Base-by-base conservation (phyloP, 441 rosid genomes). In the Adansonia rubrostipa region DNA sequence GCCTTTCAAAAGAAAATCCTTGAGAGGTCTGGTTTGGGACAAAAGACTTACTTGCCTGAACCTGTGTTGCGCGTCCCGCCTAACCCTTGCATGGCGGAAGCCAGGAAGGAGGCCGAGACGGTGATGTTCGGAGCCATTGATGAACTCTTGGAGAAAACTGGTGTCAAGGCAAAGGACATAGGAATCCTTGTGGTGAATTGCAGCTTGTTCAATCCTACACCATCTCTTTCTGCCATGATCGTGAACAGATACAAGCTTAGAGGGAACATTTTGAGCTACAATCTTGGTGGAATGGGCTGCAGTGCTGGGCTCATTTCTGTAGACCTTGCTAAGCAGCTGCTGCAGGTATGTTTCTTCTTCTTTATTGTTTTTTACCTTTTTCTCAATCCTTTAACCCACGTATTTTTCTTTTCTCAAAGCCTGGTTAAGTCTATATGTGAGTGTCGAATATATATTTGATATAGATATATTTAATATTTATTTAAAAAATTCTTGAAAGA, bases 201-300 rank as follows among this genome's bases (percentile, higher is more conserved):
- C 36, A 90, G 94, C 81, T 79, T 90, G 86, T 90, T 90, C 62
- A 89, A 89, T 81, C 94, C 92, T 0, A 90, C 92, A 8, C 94
- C 94, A n/a, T 90, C 94, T 0, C 70, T 90, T 4, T 87, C 92
- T 0, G 91, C 94, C 69, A 88, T 89, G 92, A 74, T 90, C 22
- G 90, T 90, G n/a, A 90, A 90, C 61, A 86, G 84, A 50, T 90
- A 90, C 84, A 89, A 90, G 82, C 90, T 89, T 73, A 80, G 92
- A 79, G 91, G 94, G 63, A 89, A 90, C 54, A 45, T 90, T n/a
- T 66, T 81, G 84, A 90, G 92, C 81, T 90, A 89, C 71, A 90
- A 89, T 76, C 90, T 90, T 36, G 92, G 92, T 45, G 92, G 94
- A 15, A 90, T 90, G 94, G 94, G 94, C n/a, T 90, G 94, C 86